Base-by-base conservation (phyloP, 2,329 filamentous ascomycete species). In the Thielaviopsis musarum region DNA sequence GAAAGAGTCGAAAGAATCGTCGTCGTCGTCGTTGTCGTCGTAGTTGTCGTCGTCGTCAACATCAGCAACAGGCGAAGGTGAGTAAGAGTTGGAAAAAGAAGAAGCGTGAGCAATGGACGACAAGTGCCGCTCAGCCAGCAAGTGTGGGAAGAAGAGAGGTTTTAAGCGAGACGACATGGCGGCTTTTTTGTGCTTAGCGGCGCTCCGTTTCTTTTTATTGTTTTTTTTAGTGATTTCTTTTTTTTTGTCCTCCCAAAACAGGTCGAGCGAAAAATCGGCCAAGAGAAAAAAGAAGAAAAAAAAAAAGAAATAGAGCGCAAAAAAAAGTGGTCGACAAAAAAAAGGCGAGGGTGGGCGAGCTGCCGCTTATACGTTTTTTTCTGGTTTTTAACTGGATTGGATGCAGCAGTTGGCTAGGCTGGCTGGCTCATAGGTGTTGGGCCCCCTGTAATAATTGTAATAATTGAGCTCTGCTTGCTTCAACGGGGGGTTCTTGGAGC, bases 91-190 rank as follows among this genome's bases (percentile, higher is more conserved):
- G 4, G 56, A 56, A 38, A 56, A 45, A 6, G 56, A 21, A 26
- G 13, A 30, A 21, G 28, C 3, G 5, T 21, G 28, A 22, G 56
- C n/a, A 45, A 24, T 52, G 30, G 56, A 48, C 30, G 56, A 57
- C 30, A 58, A 52, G 22, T 71, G 72, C 63, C 75, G 73, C 64
- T 77, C 72, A 66, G 79, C 73, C 34, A 80, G 76, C 64, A 79
- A 69, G 70, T 76, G 74, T 52, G 78, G 78, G 60, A 81, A 71
- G 63, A 78, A 67, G 63, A 81, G 70, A 57, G 77, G 76, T 68
- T 76, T 79, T 59, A 81, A 71, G 66, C 71, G 73, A 63, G 73
- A 70, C 64, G 75, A 72, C 75, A 77, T 77, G 66, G 28, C 60
- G 60, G 52, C 59, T 52, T 49, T n/a, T 26, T 56, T n/a, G 30